A percentile compares a stretch with the other conserved stretches of the same genome.
These are phyloP conservation scores for Gossypium stocksii DNA, from an alignment of 345 rosid genomes.

Conservation along the genomic window DNA sequence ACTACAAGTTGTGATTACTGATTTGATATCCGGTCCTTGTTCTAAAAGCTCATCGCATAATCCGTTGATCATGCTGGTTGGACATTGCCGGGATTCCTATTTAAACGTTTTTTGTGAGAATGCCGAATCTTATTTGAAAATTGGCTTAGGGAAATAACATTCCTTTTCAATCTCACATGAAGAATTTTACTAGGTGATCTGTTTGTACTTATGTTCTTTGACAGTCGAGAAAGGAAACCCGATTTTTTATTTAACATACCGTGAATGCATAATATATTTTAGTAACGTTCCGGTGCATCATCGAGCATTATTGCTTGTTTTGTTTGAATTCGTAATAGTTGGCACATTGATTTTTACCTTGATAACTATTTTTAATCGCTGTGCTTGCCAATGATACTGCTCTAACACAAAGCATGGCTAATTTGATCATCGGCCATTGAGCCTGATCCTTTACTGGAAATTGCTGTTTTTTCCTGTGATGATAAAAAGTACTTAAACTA, in stretches of 20 bases:
- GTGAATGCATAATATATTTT: neutral
- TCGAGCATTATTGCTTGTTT: neutral
- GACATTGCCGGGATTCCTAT: slow-evolving; percentile 7
- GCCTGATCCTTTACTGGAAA: no score
- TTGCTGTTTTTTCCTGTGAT: no score
- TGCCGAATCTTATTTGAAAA: slow-evolving; percentile 15
- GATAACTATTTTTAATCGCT: neutral
- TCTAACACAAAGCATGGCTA: neutral
- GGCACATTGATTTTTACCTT: neutral
- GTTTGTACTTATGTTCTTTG: slow-evolving; percentile 3
- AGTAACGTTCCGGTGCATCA: neutral
- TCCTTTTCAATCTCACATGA: slow-evolving; percentile 13
- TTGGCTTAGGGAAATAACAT: slow-evolving; percentile 15
- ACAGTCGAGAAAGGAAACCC: slow-evolving; percentile 1
- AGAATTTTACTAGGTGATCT: neutral
- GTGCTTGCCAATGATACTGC: neutral
- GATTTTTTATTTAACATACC: neutral
- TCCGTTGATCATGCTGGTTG: slow-evolving; percentile 14
- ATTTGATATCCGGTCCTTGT: neutral
- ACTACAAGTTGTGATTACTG: neutral
- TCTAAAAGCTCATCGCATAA: neutral
- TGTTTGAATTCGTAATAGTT: neutral
- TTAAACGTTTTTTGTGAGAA: slow-evolving; percentile 18
- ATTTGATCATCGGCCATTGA: neutral
- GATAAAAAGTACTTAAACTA: no score